phyloP scores from a whole-genome alignment of 2,329 filamentous ascomycete genomes.

The Stylonectria norvegica region DNA sequence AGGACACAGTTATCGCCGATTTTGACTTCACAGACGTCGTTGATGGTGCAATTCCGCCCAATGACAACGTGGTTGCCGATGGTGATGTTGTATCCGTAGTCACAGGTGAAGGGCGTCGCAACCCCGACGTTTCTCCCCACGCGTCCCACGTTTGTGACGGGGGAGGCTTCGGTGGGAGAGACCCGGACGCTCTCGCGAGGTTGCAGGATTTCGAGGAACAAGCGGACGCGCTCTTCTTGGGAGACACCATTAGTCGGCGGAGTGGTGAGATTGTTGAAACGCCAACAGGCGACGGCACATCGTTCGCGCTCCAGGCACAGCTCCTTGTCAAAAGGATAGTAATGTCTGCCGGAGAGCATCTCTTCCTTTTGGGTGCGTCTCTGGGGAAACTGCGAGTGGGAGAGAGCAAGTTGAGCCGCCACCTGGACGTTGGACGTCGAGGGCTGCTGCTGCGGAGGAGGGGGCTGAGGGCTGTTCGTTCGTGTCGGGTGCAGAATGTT shows the following conservation, averaged over 20 bases:
- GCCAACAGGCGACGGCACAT: slow-evolving; percentile 76
- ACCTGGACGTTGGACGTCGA: slow-evolving; percentile 47
- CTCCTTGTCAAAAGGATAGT: slow-evolving; percentile 73
- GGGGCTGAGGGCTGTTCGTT: slow-evolving; percentile 46
- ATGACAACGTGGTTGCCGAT: slow-evolving; percentile 84
- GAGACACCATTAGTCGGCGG: slow-evolving; percentile 72
- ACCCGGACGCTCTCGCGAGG: slow-evolving; percentile 55
- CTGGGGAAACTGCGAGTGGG: slow-evolving; percentile 49
- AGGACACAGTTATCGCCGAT: slow-evolving; percentile 77
- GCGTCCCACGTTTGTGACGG: slow-evolving; percentile 53
- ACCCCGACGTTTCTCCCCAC: slow-evolving; percentile 76
- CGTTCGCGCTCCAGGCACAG: slow-evolving; percentile 80
- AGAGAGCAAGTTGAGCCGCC: slow-evolving; percentile 57
- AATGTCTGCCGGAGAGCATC: slow-evolving; percentile 80
- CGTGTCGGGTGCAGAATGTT: slow-evolving; percentile 51
- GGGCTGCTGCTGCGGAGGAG: slow-evolving; percentile 28
- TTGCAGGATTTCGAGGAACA: slow-evolving; percentile 70
- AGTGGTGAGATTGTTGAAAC: slow-evolving; percentile 75
- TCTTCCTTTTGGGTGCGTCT: slow-evolving; percentile 75
- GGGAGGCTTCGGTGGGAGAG: slow-evolving; percentile 52
- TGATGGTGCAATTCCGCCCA: slow-evolving; percentile 77
- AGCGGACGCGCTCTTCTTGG: slow-evolving; percentile 61
- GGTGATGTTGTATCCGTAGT: slow-evolving; percentile 92
- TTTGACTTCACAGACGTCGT: slow-evolving; percentile 78
- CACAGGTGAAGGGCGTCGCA: slow-evolving; percentile 85